Conservation (phyloP, 495 filamentous ascomycete species). For the Jackrogersella multiformis region DNA sequence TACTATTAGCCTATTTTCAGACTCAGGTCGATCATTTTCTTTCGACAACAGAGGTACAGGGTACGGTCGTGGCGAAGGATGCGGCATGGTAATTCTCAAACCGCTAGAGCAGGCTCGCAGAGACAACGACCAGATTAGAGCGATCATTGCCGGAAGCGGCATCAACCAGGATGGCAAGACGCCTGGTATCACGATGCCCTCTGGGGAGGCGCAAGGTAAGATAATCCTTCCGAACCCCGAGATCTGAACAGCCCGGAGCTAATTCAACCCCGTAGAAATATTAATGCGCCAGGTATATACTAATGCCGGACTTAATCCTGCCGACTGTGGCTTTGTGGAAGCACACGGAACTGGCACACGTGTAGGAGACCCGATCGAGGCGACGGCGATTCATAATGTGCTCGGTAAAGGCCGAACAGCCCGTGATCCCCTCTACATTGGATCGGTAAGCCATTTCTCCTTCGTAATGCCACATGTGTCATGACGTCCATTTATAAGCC, state of each 20-base stretch:
- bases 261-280: slow-evolving; percentile 45
- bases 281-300: slow-evolving; percentile 58
- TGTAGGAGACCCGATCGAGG: slow-evolving; percentile 70
- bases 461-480: too few relatives aligned
- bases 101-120: slow-evolving; percentile 64
- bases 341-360: slow-evolving; percentile 68
- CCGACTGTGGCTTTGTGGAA: slow-evolving; percentile 58
- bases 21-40: slow-evolving; percentile 66
- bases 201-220: slow-evolving; percentile 62
- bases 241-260: too few relatives aligned
- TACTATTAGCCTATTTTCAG: slow-evolving; percentile 67
- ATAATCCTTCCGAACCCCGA: not conserved
- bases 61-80: slow-evolving; percentile 72
- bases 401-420: slow-evolving; percentile 50
- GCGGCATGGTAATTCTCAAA: slow-evolving; percentile 68
- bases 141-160: slow-evolving; percentile 66
- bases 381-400: slow-evolving; percentile 61
- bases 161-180: slow-evolving; percentile 71
- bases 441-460: slow-evolving; percentile 58
- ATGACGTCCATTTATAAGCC: too few relatives aligned
- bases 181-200: slow-evolving; percentile 67
- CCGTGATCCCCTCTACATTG: slow-evolving; percentile 60
- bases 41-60: slow-evolving; percentile 72
- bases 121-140: slow-evolving; percentile 67
- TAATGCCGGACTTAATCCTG: slow-evolving; percentile 52